These are phyloP conservation scores for Golubevia sp. DNA, from an alignment of 1,284 basidiomycete genomes.

Conservation along the genomic window DNA sequence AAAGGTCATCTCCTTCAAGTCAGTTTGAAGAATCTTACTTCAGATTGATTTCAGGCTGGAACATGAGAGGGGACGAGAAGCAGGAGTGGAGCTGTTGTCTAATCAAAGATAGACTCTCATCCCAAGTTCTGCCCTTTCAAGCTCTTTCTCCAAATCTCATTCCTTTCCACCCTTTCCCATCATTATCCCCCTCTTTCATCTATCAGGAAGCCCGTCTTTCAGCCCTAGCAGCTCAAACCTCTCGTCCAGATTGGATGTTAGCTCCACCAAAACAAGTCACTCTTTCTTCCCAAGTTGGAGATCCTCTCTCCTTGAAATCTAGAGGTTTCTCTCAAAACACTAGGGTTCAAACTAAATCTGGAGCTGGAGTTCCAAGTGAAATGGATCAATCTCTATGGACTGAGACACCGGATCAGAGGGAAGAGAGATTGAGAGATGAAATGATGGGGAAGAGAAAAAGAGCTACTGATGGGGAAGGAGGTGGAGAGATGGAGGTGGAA, in stretches of 20 bases:
- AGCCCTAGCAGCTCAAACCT: slow-evolving; percentile 18
- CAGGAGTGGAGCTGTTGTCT: background rate
- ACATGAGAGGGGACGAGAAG: background rate
- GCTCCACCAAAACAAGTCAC: slow-evolving; percentile 22
- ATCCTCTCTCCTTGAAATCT: slow-evolving; percentile 26
- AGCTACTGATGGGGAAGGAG: background rate
- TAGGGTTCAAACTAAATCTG: slow-evolving; percentile 17
- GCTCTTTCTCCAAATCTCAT: too few relatives aligned
- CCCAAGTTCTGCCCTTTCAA: too few relatives aligned
- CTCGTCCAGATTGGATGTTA: slow-evolving; percentile 38
- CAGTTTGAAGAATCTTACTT: background rate
- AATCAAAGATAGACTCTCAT: too few relatives aligned
- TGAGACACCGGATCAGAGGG: slow-evolving; percentile 36
- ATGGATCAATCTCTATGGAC: slow-evolving; percentile 35
- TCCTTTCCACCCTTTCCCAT: too few relatives aligned
- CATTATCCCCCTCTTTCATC: too few relatives aligned
- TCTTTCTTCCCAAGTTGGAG: slow-evolving; percentile 8
- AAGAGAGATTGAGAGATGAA: slow-evolving; percentile 26
- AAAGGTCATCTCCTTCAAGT: background rate
- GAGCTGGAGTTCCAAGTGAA: slow-evolving; percentile 9
- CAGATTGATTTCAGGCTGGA: background rate
- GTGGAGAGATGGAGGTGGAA: background rate
- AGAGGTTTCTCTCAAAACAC: slow-evolving; percentile 41
- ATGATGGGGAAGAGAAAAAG: slow-evolving; percentile 15
- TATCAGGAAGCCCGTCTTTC: slow-evolving; percentile 14